These are phyloP conservation scores for Pisolithus microcarpus DNA, from an alignment of 768 basidiomycete genomes.

Conservation along the genomic window DNA sequence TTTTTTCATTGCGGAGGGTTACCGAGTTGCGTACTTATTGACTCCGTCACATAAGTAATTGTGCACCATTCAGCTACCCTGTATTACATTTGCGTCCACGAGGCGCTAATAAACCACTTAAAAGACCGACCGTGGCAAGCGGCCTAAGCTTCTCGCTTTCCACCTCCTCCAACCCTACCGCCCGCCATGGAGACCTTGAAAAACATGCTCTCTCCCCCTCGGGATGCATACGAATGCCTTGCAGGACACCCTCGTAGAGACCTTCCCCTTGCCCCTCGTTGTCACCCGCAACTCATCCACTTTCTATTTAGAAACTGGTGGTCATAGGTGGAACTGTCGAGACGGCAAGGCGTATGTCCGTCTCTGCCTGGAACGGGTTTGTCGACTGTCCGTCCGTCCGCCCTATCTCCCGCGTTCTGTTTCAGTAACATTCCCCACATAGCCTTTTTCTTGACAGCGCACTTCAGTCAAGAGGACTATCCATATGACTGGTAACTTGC, in stretches of 20 bases:
- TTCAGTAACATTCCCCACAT: constrained; percentile 18
- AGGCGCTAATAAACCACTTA: constrained; percentile 29
- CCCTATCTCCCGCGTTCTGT: constrained; percentile 1
- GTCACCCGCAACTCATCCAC: constrained; percentile 3
- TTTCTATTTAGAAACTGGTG: constrained; percentile 61
- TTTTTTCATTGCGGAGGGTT: constrained; percentile 18
- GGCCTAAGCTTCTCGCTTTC: constrained; percentile 22
- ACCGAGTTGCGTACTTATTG: constrained; percentile 26
- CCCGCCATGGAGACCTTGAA: constrained; percentile 60
- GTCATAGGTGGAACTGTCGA: constrained; percentile 88
- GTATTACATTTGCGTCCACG: constrained; percentile 18
- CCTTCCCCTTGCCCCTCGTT: not conserved
- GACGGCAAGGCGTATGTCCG: constrained; percentile 71
- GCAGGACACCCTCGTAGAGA: constrained; percentile 69
- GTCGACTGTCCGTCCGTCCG: constrained; percentile 54
- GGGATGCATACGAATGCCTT: constrained; percentile 61
- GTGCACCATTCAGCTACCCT: constrained; percentile 20
- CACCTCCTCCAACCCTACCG: constrained; percentile 27
- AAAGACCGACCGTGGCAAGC: constrained; percentile 31
- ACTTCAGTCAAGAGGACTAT: constrained; percentile 83
- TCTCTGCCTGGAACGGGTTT: constrained; percentile 86
- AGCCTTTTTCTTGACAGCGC: constrained; percentile 86
- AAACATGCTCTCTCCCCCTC: constrained; percentile 63
- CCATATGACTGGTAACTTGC: constrained; percentile 70
- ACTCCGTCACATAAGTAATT: constrained; percentile 14